phyloP scores from a whole-genome alignment of 1,284 basidiomycete species.

The Leccinum angustisporum region DNA sequence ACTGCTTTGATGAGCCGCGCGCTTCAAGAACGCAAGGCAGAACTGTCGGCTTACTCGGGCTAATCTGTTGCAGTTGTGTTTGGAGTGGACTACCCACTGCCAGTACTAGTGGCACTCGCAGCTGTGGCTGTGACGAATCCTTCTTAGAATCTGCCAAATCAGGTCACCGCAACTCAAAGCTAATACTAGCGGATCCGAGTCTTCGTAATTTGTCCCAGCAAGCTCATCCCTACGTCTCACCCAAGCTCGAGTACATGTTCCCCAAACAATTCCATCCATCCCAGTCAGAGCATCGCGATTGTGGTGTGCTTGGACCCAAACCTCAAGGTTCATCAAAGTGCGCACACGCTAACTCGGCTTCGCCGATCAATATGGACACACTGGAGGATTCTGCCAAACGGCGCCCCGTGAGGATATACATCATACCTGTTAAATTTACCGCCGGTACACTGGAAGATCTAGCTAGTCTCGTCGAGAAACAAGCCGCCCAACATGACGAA shows the following conservation, averaged over 20 bases:
- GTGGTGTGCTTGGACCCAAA: background rate
- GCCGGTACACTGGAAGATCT: conserved; percentile 46
- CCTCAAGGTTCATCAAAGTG: conserved; percentile 14
- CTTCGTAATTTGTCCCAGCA: background rate
- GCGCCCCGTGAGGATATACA: conserved; percentile 41
- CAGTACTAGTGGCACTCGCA: too few relatives aligned
- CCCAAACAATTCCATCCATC: conserved; percentile 11
- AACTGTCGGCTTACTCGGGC: background rate
- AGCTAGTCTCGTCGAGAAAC: conserved; percentile 44
- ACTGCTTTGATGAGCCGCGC: background rate
- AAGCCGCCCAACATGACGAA: background rate
- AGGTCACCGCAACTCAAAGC: background rate
- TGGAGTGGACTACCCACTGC: background rate
- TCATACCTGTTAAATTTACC: conserved; percentile 62
- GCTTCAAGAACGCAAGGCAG: too few relatives aligned
- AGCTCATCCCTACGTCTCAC: background rate
- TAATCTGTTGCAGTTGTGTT: background rate
- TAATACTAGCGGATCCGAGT: background rate
- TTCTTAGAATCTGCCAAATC: background rate
- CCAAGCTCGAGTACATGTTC: conserved; percentile 10
- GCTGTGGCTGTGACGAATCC: background rate
- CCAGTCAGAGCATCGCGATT: background rate
- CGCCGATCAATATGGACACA: conserved; percentile 3
- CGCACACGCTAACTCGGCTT: background rate
- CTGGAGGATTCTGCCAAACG: conserved; percentile 8